phyloP scores from a whole-genome alignment of 2,329 filamentous ascomycete species.

The Aspergillus fijiensis region DNA sequence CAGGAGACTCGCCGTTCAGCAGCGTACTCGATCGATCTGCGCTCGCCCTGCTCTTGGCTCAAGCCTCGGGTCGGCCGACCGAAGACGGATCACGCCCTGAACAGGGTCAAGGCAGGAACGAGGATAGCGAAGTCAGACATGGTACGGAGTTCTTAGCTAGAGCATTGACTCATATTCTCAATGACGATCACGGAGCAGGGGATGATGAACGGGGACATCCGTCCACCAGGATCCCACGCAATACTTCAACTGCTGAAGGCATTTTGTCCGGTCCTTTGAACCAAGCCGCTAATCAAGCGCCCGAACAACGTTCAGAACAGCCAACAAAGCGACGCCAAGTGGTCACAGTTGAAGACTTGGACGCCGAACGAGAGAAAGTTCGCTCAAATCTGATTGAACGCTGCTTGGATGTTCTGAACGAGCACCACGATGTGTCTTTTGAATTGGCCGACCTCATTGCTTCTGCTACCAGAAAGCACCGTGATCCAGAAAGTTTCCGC shows the following conservation, averaged over 20 bases:
- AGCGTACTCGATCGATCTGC: constrained; percentile 31
- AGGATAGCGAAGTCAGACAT: constrained; percentile 33
- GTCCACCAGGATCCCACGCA: constrained; percentile 22
- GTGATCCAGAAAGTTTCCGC: constrained; percentile 57
- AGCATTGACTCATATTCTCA: constrained; percentile 45
- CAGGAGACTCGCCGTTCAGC: constrained; percentile 29
- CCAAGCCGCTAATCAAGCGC: constrained; percentile 20
- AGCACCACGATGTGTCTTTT: constrained; percentile 83
- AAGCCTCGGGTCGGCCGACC: constrained; percentile 28
- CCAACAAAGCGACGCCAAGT: constrained; percentile 33
- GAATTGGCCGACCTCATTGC: constrained; percentile 85
- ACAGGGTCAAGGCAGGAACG: constrained; percentile 22
- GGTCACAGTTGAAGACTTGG: constrained; percentile 72
- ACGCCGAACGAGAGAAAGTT: constrained; percentile 70
- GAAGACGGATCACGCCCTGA: constrained; percentile 26
- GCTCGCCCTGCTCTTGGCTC: constrained; percentile 37
- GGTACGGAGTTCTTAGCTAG: constrained; percentile 41
- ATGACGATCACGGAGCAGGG: constrained; percentile 29
- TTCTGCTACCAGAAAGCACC: constrained; percentile 64
- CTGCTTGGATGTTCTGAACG: constrained; percentile 84
- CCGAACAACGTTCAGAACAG: constrained; percentile 25
- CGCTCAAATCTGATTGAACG: constrained; percentile 80
- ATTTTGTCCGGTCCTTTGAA: constrained; percentile 23
- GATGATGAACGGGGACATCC: constrained; percentile 26
- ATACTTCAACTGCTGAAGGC: constrained; percentile 13